Evolutionary conservation across 345 rosid genomes (phyloP), one percentile per base, ranked within the genome.

Genomic region (Aquilaria malaccensis): DNA sequence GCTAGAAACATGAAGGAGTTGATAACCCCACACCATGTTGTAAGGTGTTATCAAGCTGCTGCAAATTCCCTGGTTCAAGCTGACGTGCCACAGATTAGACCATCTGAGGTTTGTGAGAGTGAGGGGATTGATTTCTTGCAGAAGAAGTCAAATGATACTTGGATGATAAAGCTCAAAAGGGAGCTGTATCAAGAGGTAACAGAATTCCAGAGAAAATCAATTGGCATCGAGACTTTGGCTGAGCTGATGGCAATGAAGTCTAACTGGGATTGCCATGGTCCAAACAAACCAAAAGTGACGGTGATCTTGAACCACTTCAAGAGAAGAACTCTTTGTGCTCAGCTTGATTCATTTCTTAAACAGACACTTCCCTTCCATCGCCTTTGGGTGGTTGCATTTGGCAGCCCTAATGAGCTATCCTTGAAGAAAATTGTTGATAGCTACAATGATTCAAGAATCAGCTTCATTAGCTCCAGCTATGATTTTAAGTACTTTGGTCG

Each of bases 401-500:
- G 97, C 0, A 83, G 86, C 61, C 99, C 99, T 0, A 94, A 90
- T 50, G 96, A 86, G 77, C 53, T 65, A 6, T 73, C 87, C 1
- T 76, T 94, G 52, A 83, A 83, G 66, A 72, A 81, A 73, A 94
- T 94, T 59, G 86, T 88, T 6, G 80, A 76, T 0, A 86, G 88
- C 61, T 94, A 94, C 65, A 94, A 94, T 30, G 93, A 94, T 59
- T 69, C 99, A 0, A 81, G 96, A 55, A 90, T 94, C 79, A 94
- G 93, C 73, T 94, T 94, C 83, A 76, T 83, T 56, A 83, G 95
- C 71, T 94, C 99, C 0, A 94, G 75, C 79, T 88, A 94, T 33
- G 99, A 94, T 67, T 94, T 90, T 67, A 94, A 90, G 68, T 94
- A 94, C 91, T 94, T 88, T 32, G 99, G 99, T 10, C 84, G 99